phyloP scores from a whole-genome alignment of 2,329 filamentous ascomycete genomes.

The Orbilia javanica region DNA sequence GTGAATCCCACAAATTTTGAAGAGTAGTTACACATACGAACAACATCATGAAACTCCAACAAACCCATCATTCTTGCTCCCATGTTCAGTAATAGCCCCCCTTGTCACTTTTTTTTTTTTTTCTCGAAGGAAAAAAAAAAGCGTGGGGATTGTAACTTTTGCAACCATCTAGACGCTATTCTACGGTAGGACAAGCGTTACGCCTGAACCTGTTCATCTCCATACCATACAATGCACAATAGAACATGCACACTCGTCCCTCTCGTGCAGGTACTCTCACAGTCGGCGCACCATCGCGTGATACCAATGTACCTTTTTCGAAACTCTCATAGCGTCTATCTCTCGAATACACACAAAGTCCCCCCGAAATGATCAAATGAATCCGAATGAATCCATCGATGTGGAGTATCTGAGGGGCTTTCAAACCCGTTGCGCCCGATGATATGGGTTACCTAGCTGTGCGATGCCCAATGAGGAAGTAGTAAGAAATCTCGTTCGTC shows the following conservation, averaged over 20 bases:
- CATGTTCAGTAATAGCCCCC: no score
- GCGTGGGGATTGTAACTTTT: not conserved
- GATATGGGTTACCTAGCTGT: constrained; percentile 59
- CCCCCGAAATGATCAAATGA: not conserved
- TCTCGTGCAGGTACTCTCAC: constrained; percentile 7
- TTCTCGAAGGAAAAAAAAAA: not conserved
- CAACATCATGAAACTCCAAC: constrained; percentile 37
- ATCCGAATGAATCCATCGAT: constrained; percentile 15
- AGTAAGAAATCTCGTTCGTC: constrained; percentile 46
- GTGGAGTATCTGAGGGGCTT: constrained; percentile 13
- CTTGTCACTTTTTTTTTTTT: not conserved
- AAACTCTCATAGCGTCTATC: constrained; percentile 5
- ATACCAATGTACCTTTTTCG: constrained; percentile 5
- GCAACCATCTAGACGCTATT: constrained; percentile 40
- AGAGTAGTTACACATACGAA: constrained; percentile 15
- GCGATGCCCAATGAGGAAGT: constrained; percentile 54
- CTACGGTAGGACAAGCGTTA: constrained; percentile 40
- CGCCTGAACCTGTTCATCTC: not conserved
- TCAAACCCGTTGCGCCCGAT: constrained; percentile 22
- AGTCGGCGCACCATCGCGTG: constrained; percentile 31
- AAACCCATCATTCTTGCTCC: not conserved
- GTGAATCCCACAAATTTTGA: constrained; percentile 32
- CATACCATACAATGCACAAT: no score
- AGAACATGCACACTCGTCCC: no score
- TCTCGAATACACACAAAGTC: not conserved